Percentiles rank a stretch among this genome's conserved stretches.
phyloP scores from a whole-genome alignment of 2,329 filamentous ascomycete species.

The Teratosphaeria viscida region DNA sequence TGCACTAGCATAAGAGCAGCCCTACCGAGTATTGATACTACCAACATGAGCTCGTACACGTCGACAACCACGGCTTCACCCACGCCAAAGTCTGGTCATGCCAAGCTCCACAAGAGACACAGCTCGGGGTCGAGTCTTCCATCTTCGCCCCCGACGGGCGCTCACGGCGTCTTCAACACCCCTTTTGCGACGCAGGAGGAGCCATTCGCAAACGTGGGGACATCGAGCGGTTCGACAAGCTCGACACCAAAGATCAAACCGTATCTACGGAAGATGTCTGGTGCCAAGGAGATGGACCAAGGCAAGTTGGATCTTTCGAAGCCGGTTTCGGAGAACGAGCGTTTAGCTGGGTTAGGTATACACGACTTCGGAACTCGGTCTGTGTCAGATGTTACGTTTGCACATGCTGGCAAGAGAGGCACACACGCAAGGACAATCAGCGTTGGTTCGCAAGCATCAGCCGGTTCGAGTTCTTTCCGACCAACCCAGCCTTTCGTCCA shows the following conservation, averaged over 20 bases:
- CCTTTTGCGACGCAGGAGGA: conserved; percentile 24
- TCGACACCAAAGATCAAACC: conserved; percentile 42
- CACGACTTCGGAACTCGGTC: conserved; percentile 33
- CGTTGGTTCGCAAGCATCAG: conserved; percentile 45
- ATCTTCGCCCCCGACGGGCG: conserved; percentile 13
- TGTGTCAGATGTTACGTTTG: conserved; percentile 36
- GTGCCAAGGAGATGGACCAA: conserved; percentile 35
- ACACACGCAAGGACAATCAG: conserved; percentile 44
- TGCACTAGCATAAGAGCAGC: neutral
- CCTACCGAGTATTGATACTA: conserved; percentile 4
- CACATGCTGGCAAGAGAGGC: conserved; percentile 29
- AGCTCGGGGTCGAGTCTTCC: conserved; percentile 18
- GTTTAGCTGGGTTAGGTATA: conserved; percentile 43
- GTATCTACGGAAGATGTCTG: conserved; percentile 43
- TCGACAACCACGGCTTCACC: conserved; percentile 6
- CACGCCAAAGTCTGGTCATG: conserved; percentile 7
- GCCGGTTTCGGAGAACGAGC: conserved; percentile 45
- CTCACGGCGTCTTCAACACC: conserved; percentile 16
- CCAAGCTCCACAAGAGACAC: conserved; percentile 24
- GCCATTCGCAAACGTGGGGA: conserved; percentile 5
- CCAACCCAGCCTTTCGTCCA: conserved; percentile 44
- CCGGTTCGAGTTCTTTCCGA: conserved; percentile 34
- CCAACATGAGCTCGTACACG: conserved; percentile 8
- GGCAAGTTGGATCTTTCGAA: conserved; percentile 43
- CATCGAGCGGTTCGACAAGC: conserved; percentile 4